These are phyloP conservation scores for Kokia cookei DNA, from an alignment of 441 rosid species.

Conservation along the genomic window DNA sequence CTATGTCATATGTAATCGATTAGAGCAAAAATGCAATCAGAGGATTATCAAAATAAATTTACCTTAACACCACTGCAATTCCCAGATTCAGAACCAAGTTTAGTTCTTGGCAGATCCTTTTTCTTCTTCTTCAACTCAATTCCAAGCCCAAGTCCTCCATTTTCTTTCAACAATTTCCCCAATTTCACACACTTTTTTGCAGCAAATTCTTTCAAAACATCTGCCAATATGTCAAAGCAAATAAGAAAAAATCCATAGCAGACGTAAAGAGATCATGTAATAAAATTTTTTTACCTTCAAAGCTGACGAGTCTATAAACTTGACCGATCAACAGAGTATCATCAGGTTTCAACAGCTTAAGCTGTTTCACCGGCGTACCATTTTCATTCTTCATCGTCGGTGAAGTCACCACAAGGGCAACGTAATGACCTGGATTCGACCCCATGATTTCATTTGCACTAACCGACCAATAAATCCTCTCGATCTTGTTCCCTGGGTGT, in stretches of 20 bases:
- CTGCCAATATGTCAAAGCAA: slow-evolving; percentile 12
- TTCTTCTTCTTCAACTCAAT: slow-evolving; percentile 18
- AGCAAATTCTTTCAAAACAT: slow-evolving; percentile 73
- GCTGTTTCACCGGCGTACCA: slow-evolving; percentile 62
- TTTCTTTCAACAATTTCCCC: slow-evolving; percentile 59
- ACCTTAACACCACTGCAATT: slow-evolving; percentile 22
- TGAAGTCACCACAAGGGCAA: slow-evolving; percentile 64
- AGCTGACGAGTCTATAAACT: slow-evolving; percentile 74
- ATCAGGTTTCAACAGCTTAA: slow-evolving; percentile 76
- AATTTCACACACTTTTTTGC: slow-evolving; percentile 72
- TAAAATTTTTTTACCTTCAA: slow-evolving; percentile 43
- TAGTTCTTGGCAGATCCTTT: slow-evolving; percentile 15
- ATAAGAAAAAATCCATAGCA: background rate
- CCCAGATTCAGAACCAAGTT: slow-evolving; percentile 18
- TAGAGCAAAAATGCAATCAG: too few species aligned
- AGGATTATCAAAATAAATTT: background rate
- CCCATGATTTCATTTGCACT: slow-evolving; percentile 66
- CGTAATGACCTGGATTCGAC: slow-evolving; percentile 79
- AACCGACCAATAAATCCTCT: slow-evolving; percentile 73
- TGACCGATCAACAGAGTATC: slow-evolving; percentile 71
- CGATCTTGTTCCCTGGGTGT: slow-evolving; percentile 66
- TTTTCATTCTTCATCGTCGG: slow-evolving; percentile 35
- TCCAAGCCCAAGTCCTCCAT: slow-evolving; percentile 31
- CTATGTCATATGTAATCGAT: too few species aligned
- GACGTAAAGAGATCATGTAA: too few species aligned